These are phyloP conservation scores for Backusella liffmaniae DNA, from an alignment of 192 early-diverging fungal genomes.

Conservation along the genomic window DNA sequence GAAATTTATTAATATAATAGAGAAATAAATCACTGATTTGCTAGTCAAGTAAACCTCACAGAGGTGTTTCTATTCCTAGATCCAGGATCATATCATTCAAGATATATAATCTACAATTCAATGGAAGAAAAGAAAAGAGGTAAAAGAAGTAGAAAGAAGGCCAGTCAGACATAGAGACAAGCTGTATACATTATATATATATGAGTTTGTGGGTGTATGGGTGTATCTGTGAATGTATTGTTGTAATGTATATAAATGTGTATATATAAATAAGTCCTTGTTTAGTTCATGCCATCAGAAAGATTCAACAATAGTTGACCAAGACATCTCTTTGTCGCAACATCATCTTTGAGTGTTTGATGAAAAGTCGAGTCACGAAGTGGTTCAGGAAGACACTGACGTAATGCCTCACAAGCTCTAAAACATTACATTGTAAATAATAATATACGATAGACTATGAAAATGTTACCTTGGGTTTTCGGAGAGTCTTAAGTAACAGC, in stretches of 20 bases:
- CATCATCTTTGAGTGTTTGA: conserved; percentile 82
- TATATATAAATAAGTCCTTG: not conserved
- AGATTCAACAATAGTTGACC: conserved; percentile 65
- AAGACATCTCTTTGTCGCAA: conserved; percentile 83
- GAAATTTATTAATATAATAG: not conserved
- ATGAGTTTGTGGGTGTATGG: not conserved
- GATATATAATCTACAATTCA: conserved; percentile 3
- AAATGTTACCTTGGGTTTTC: conserved; percentile 74
- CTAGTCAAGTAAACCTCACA: not conserved
- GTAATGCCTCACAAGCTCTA: conserved; percentile 85
- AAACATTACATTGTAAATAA: not conserved
- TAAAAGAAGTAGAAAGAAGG: not conserved
- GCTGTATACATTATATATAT: not conserved
- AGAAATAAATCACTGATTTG: not conserved
- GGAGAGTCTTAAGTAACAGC: conserved; percentile 88
- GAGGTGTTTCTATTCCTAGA: not conserved
- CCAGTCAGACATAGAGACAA: not conserved
- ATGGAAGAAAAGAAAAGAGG: not conserved
- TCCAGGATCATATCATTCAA: not conserved
- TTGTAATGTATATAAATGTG: not conserved
- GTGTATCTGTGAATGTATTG: not conserved
- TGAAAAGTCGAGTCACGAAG: conserved; percentile 87
- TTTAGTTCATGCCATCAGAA: conserved; percentile 39
- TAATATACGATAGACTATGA: no score
- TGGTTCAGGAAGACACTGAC: conserved; percentile 87